Base-by-base conservation (phyloP, 352 stramenopile species). In the Saprolegnia diclina region DNA sequence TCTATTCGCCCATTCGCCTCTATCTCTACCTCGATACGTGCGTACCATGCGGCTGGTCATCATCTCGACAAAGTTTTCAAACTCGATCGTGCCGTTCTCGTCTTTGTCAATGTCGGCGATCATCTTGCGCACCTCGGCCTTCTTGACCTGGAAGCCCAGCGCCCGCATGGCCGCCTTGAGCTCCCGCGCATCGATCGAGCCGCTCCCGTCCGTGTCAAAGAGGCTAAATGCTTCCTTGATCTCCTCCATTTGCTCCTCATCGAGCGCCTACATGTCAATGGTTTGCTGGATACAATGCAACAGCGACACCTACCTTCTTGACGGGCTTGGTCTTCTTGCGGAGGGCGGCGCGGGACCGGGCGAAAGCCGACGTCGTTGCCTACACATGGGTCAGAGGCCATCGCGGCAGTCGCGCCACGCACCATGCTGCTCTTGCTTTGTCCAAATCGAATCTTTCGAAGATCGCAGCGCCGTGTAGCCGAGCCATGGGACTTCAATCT, bases 31-130 rank as follows among this genome's bases (percentile, higher is more conserved):
- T 5, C 1, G 19, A 50, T 6, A 61, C 6, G 59, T 11, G 45
- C 72, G 32, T 37, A 88, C 79, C 91, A 98, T 97, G 73, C 96
- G 97, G 44, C 90, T 89, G 1, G 90, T 97, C 77, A 97, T 96
- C 83, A 98, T 96, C 73, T 98, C 91, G 37, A 97, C 87, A 74
- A 98, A 98, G 71, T 98, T 91, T 73, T 97, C 88, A 76, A 96
- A 87, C 66, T 97, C 80, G 74, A 95, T 85, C 37, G 86, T 81
- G 4, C 81, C 82, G 9, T 83, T 94, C 71, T 96, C 89, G 74
- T 98, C 92, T 69, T 98, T 97, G 77, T 97, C 90, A n/a, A 97
- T 91, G 72, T 97, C 88, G 6, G 86, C 80, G 71, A 98, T 92
- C 84, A 98, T 92, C 72, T 94, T 77, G 21, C 87, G 80, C 65